Conservation (phyloP, 768 basidiomycete species). For the Daedaleopsis nitida region DNA sequence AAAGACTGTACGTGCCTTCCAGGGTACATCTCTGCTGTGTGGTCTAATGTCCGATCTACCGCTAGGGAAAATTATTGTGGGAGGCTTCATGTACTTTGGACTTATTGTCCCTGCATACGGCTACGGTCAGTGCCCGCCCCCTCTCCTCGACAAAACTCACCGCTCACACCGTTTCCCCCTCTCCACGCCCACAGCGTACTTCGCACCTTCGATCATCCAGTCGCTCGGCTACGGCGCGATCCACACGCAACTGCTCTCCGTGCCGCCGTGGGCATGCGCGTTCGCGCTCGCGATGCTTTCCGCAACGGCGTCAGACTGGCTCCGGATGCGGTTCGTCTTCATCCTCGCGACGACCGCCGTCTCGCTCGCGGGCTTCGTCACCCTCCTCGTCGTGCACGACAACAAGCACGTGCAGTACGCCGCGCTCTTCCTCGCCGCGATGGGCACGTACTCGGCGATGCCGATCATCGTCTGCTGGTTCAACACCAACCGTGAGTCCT, state of each 20-base stretch:
- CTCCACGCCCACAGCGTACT: conserved; percentile 18
- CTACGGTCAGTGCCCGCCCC: conserved; percentile 23
- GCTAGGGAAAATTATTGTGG: conserved; percentile 29
- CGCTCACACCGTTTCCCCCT: not conserved
- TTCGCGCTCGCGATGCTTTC: conserved; percentile 27
- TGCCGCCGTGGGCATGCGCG: conserved; percentile 32
- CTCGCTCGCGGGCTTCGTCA: conserved; percentile 25
- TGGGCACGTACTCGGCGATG: conserved; percentile 28
- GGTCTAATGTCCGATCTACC: not conserved
- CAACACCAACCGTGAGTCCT: conserved; percentile 25
- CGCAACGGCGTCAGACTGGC: conserved; percentile 25
- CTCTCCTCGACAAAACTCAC: not conserved
- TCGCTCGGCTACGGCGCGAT: conserved; percentile 27
- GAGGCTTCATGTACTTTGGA: conserved; percentile 36
- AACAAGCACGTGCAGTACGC: conserved; percentile 24
- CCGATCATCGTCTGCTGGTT: conserved; percentile 29
- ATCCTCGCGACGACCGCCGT: conserved; percentile 21
- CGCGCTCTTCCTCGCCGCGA: conserved; percentile 26
- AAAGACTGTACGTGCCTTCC: conserved; percentile 27
- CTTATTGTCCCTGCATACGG: conserved; percentile 32
- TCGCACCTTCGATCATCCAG: conserved; percentile 27
- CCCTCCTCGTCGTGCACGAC: conserved; percentile 25
- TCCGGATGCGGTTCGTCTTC: conserved; percentile 26
- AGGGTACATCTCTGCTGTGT: too few species aligned
- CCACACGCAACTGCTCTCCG: conserved; percentile 32